Base-by-base conservation (phyloP, 2,329 filamentous ascomycete species). In the Truncatella angustata region DNA sequence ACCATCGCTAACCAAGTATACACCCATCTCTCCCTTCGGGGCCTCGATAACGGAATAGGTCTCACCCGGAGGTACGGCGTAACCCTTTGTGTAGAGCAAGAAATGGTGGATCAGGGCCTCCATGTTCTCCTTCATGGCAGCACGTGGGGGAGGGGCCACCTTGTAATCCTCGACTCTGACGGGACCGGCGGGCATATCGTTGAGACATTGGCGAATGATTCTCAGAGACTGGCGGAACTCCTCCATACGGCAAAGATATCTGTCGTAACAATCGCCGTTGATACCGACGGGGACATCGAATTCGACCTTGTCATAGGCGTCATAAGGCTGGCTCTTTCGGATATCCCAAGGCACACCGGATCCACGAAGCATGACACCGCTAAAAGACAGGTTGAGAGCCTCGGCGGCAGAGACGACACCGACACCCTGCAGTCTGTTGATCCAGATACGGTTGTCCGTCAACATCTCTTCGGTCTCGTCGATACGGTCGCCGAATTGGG, bases 71-170 rank as follows among this genome's bases (percentile, higher is more conserved):
- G 94, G 94, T 4, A 99, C 94, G 40, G 91, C 84, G 74, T 99
- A 99, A 54, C 94, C 94, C 83, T 99, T 99, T 72, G 92, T 97
- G 80, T 93, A 99, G 50, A 99, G 86, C 60, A 99, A 77, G 82
- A 99, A 99, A 80, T 99, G 94, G 78, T 99, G 94, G 70, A 99
- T 99, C 39, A 99, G 84, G 35, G 94, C 92, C 78, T 99, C 94
- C 95, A 99, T 99, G 80, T 99, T 99, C 84, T 99, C 94, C 84
- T 99, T 99, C 94, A 99, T 99, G 66, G 94, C 94, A 40, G 90
- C 81, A 67, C 94, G 87, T n/a, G 94, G 95, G 56, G 94, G 94
- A 20, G 94, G 94, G 3, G 90, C 88, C 66, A 99, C 84, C 84
- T 99, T 99, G 85, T 97, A 99, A 75, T 99, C 94, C 75, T 99